phyloP scores from a whole-genome alignment of 2,329 filamentous ascomycete genomes.

The Trichoderma hamatum region DNA sequence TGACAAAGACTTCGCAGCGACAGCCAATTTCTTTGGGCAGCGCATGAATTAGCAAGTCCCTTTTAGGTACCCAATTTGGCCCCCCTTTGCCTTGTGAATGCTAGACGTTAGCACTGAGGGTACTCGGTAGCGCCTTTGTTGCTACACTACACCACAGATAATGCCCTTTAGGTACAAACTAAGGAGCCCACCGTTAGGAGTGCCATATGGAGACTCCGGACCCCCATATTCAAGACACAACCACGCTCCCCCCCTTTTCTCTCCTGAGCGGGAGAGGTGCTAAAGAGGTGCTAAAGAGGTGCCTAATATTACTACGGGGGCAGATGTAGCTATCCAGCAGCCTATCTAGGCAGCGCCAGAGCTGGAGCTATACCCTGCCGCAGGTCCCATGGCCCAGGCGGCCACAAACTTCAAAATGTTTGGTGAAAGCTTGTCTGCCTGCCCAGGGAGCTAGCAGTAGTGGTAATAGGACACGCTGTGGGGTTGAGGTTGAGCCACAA shows the following conservation, averaged over 20 bases:
- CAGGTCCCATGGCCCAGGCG: background rate
- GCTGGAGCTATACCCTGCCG: background rate
- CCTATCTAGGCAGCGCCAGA: background rate
- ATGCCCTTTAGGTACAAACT: constrained; percentile 7
- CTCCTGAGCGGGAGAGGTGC: background rate
- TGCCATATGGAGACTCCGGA: constrained; percentile 8
- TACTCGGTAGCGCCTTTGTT: constrained; percentile 1
- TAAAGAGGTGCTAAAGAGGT: background rate
- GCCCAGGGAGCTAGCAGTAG: background rate
- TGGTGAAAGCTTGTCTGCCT: background rate
- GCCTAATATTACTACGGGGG: background rate
- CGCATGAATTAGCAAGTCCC: constrained; percentile 1
- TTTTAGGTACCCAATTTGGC: background rate
- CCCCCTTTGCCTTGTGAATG: background rate
- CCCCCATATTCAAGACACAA: constrained; percentile 15
- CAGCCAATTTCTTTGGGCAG: background rate
- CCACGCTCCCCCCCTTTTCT: background rate
- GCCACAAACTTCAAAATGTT: background rate
- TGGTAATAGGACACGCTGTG: background rate
- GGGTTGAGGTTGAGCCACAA: background rate
- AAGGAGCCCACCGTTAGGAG: constrained; percentile 15
- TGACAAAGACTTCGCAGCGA: background rate
- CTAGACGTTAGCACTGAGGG: constrained; percentile 10
- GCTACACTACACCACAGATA: background rate
- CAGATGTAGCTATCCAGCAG: background rate